Evolutionary conservation across 31 red algal species (phyloP).

Genomic region (Odonthalia washingtoniensis): DNA sequence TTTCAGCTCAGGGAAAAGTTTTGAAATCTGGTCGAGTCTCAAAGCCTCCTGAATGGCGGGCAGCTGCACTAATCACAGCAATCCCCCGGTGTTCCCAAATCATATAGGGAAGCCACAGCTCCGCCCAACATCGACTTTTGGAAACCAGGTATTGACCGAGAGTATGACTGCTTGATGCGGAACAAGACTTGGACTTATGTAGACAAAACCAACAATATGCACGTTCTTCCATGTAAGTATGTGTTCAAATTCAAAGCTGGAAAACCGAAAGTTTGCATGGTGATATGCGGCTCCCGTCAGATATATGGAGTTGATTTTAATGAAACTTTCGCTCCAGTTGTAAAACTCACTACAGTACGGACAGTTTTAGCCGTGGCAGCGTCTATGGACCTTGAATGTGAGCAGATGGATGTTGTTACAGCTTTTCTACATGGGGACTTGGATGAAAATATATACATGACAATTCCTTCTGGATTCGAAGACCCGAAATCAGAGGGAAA

Average conservation of each 20-base stretch:
- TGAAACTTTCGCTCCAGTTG: slow-evolving; percentile 8
- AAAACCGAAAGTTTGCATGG: slow-evolving; percentile 11
- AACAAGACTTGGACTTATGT: not conserved
- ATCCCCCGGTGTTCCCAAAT: not conserved
- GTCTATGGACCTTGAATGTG: not conserved
- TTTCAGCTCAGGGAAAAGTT: not conserved
- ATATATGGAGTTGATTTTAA: not conserved
- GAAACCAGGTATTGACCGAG: not conserved
- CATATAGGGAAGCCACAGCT: not conserved
- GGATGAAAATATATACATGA: slow-evolving; percentile 11
- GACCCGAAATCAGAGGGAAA: not conserved
- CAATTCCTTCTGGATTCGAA: not conserved
- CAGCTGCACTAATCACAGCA: not conserved
- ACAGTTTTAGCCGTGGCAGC: not conserved
- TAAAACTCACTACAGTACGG: not conserved
- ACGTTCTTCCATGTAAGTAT: not conserved
- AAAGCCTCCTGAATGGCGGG: not conserved
- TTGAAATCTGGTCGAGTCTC: not conserved
- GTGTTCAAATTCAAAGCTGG: not conserved
- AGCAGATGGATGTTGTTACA: slow-evolving; percentile 4
- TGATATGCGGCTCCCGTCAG: not conserved
- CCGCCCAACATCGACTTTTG: not conserved
- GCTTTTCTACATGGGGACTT: slow-evolving; percentile 20
- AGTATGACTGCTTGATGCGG: not conserved
- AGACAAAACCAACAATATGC: not conserved